These are phyloP conservation scores for Ceratobasidium sp. DNA, from an alignment of 1,284 basidiomycete genomes.

Conservation along the genomic window DNA sequence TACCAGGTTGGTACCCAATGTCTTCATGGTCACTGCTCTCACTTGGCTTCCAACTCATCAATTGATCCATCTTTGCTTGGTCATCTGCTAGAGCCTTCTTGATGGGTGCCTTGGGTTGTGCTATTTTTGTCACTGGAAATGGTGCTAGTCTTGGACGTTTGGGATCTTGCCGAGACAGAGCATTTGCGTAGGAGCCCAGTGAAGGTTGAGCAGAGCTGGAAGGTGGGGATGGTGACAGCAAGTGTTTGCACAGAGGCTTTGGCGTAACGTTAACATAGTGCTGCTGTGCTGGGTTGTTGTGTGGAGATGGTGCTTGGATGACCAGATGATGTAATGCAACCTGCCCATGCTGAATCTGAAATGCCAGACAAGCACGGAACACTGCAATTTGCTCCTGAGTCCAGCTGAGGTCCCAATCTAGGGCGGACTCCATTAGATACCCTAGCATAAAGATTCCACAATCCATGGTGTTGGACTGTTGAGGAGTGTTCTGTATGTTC, in stretches of 20 bases:
- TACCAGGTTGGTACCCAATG: not conserved
- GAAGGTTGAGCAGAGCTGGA: not conserved
- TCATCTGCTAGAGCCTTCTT: too few species aligned
- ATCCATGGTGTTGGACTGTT: not conserved
- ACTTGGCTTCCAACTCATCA: too few species aligned
- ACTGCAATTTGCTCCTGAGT: not conserved
- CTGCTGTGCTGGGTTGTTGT: not conserved
- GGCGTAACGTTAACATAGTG: not conserved
- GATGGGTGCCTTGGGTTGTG: too few species aligned
- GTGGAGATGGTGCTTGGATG: not conserved
- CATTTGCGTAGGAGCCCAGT: too few species aligned
- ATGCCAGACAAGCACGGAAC: not conserved
- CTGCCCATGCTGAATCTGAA: not conserved
- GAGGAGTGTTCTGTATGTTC: not conserved
- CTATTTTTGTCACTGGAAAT: not conserved
- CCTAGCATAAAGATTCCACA: constrained; percentile 4
- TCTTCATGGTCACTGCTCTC: too few species aligned
- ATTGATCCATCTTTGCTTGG: too few species aligned
- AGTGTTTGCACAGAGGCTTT: not conserved
- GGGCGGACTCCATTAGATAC: not conserved
- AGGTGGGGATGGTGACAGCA: not conserved
- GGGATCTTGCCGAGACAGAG: too few species aligned
- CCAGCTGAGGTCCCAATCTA: not conserved
- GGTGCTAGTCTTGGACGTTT: not conserved
- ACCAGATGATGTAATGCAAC: not conserved